A percentile compares a stretch with the other conserved stretches of the same genome.
Evolutionary conservation across 148 eudicot genomes (phyloP).

Genomic region (Cornus kousa): DNA sequence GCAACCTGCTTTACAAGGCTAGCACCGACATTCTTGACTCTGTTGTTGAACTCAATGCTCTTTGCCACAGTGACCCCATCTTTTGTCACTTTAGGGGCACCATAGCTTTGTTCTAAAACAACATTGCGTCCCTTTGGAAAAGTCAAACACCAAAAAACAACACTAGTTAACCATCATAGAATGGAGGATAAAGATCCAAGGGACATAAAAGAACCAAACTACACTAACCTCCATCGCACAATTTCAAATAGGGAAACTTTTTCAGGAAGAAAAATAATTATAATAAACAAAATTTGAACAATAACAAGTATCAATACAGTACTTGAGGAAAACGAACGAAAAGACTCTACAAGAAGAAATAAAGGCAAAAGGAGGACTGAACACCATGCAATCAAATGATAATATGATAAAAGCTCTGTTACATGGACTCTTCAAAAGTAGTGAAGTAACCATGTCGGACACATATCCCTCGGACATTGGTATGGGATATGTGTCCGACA

Average conservation of each 20-base stretch:
- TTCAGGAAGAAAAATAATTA: background rate
- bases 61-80: slow-evolving; percentile 79
- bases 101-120: slow-evolving; percentile 65
- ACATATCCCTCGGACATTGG: no score
- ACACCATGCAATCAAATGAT: background rate
- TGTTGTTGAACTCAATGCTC: slow-evolving; percentile 66
- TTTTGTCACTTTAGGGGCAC: slow-evolving; percentile 75
- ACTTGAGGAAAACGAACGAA: background rate
- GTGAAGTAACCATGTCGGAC: no score
- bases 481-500: no score
- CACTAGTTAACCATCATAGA: background rate
- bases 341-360: background rate
- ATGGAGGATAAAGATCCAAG: background rate
- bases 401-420: background rate
- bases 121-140: slow-evolving; percentile 57
- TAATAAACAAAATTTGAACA: background rate
- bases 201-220: background rate
- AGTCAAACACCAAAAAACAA: background rate
- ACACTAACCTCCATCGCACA: background rate
- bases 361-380: background rate
- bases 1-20: slow-evolving; percentile 78
- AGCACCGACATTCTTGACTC: slow-evolving; percentile 58
- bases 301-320: background rate
- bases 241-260: background rate
- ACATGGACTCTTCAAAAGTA: no score